These are phyloP conservation scores for Verruconis gallopava DNA, from an alignment of 2,329 filamentous ascomycete species.

Conservation along the genomic window DNA sequence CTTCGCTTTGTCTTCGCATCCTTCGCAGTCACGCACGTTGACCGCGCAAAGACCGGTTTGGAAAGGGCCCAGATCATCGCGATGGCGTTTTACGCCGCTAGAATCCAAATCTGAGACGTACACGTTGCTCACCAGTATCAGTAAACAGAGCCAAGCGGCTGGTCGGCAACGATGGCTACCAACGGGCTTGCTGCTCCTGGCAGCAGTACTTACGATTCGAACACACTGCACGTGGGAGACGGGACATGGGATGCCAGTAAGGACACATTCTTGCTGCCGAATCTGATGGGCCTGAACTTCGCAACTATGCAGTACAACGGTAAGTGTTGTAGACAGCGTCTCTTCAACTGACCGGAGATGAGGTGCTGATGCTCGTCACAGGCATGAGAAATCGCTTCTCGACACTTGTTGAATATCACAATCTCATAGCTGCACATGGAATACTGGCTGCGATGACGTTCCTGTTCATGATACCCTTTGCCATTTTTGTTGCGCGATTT, in stretches of 20 bases:
- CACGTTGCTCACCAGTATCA: no score
- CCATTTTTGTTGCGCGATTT: conserved; percentile 64
- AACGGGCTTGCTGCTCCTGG: conserved; percentile 43
- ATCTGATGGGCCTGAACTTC: conserved; percentile 63
- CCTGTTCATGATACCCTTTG: conserved; percentile 56
- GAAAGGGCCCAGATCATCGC: no score
- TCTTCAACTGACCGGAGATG: background rate
- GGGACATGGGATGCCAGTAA: conserved; percentile 71
- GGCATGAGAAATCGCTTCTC: conserved; percentile 75
- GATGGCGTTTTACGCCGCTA: no score
- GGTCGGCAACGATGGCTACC: background rate
- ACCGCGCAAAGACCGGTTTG: no score
- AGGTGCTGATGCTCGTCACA: conserved; percentile 21
- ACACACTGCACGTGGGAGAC: conserved; percentile 65
- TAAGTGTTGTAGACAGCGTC: conserved; percentile 27
- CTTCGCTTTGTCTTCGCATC: no score
- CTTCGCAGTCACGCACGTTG: no score
- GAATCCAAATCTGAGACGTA: no score
- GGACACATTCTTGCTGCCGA: conserved; percentile 67
- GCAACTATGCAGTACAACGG: conserved; percentile 78
- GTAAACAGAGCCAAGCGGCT: no score
- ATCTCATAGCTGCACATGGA: conserved; percentile 57
- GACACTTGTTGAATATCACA: conserved; percentile 55
- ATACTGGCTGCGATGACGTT: conserved; percentile 62
- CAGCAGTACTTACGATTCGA: conserved; percentile 58